Evolutionary conservation across 129 eudicot species (phyloP).

Genomic region (Silybum marianum): DNA sequence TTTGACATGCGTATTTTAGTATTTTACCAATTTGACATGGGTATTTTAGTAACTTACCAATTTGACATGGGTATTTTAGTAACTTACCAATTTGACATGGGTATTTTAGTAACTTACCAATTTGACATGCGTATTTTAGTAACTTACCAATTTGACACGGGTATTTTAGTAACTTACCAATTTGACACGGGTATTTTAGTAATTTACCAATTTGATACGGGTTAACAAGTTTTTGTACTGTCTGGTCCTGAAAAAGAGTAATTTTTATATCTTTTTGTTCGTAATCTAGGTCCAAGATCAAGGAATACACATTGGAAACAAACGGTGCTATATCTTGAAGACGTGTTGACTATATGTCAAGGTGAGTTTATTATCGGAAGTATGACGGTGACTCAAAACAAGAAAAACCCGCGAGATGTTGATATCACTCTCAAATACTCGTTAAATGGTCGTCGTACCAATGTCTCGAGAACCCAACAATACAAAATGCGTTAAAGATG

Average conservation of each 20-base stretch:
- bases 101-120: no score
- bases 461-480: slow-evolving; percentile 68
- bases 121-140: no score
- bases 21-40: no score
- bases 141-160: no score
- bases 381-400: slow-evolving; percentile 82
- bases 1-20: no score
- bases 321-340: slow-evolving; percentile 93
- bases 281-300: slow-evolving; percentile 82
- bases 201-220: background rate
- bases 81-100: no score
- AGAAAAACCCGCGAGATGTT: slow-evolving; percentile 96
- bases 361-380: slow-evolving; percentile 76
- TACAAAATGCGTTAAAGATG: slow-evolving; percentile 65
- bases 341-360: slow-evolving; percentile 76
- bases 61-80: background rate
- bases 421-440: slow-evolving; percentile 79
- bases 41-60: background rate
- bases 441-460: slow-evolving; percentile 64
- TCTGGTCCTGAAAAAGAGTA: background rate
- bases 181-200: background rate
- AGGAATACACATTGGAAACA: slow-evolving; percentile 96
- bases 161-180: no score
- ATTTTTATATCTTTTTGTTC: background rate
- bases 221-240: background rate